phyloP scores from a whole-genome alignment of 1,284 basidiomycete genomes.

The Ustilago esculenta region DNA sequence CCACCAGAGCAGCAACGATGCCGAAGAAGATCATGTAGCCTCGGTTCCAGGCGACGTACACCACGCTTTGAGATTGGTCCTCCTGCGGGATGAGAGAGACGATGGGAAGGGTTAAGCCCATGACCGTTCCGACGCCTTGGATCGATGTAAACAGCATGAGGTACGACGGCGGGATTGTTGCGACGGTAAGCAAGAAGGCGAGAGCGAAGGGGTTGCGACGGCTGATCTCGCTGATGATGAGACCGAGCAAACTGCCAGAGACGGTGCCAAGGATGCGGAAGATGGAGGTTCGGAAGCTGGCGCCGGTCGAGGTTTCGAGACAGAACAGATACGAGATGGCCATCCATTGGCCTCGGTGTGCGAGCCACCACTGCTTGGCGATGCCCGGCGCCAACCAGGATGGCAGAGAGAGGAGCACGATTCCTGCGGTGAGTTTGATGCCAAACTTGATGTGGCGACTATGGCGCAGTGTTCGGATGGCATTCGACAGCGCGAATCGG shows the following conservation, averaged over 20 bases:
- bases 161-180: constrained; percentile 67
- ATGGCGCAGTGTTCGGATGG: constrained; percentile 56
- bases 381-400: constrained; percentile 61
- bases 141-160: constrained; percentile 66
- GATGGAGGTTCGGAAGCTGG: constrained; percentile 68
- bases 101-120: constrained; percentile 62
- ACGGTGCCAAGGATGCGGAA: constrained; percentile 69
- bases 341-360: constrained; percentile 68
- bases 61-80: constrained; percentile 32
- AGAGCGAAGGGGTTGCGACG: constrained; percentile 69
- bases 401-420: constrained; percentile 68
- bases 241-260: constrained; percentile 68
- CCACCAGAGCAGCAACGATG: constrained; percentile 57
- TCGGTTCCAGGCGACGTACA: constrained; percentile 49
- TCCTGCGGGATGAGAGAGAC: constrained; percentile 69
- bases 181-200: constrained; percentile 67
- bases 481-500: constrained; percentile 38
- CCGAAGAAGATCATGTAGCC: constrained; percentile 62
- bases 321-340: constrained; percentile 68
- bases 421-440: constrained; percentile 69
- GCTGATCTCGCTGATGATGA: constrained; percentile 68
- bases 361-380: constrained; percentile 67
- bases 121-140: constrained; percentile 68
- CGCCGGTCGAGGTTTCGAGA: constrained; percentile 70
- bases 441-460: constrained; percentile 69